These are phyloP conservation scores for Helotiales sp. DNA, from an alignment of 2,329 filamentous ascomycete genomes.

Conservation along the genomic window DNA sequence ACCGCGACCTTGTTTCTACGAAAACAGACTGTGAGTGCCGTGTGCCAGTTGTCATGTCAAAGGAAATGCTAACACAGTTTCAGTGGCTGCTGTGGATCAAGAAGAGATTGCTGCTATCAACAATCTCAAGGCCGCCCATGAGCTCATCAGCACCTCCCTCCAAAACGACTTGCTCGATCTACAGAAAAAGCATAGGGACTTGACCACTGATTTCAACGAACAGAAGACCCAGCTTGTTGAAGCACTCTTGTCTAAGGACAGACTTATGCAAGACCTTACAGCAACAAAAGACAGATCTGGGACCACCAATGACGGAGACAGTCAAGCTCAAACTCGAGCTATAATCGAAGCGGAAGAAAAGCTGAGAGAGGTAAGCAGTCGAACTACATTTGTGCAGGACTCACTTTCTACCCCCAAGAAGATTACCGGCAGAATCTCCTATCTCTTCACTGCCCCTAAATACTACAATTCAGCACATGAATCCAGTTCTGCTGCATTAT, in stretches of 20 bases:
- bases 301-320: constrained; percentile 16
- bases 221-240: constrained; percentile 65
- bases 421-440: neutral
- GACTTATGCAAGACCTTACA: constrained; percentile 58
- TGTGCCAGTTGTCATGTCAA: neutral
- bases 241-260: constrained; percentile 64
- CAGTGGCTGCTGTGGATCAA: constrained; percentile 59
- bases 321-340: constrained; percentile 50
- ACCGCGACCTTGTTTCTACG: constrained; percentile 59
- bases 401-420: neutral
- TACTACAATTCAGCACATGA: neutral
- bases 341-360: constrained; percentile 15
- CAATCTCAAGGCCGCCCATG: constrained; percentile 63
- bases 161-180: constrained; percentile 61
- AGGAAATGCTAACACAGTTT: constrained; percentile 35
- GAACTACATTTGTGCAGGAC: constrained; percentile 1
- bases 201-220: constrained; percentile 58
- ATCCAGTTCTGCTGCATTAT: neutral
- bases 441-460: neutral
- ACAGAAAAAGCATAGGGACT: constrained; percentile 55
- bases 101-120: constrained; percentile 60
- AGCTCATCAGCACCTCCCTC: constrained; percentile 62
- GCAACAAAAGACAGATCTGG: constrained; percentile 23
- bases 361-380: constrained; percentile 58
- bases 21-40: constrained; percentile 56